phyloP scores from a whole-genome alignment of 345 rosid genomes.

The Microcos paniculata region DNA sequence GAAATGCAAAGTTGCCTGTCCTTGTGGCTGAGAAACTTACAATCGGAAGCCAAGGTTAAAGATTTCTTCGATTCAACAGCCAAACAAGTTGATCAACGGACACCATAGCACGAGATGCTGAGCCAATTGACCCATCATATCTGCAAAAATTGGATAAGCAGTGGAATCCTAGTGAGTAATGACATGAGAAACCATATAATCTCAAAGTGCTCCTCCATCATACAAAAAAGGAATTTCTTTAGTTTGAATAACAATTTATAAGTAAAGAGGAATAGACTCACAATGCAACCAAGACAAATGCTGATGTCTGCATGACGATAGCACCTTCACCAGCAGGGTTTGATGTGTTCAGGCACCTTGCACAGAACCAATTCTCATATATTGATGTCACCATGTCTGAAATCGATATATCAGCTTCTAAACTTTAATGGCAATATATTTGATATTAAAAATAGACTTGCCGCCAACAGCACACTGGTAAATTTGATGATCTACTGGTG shows the following conservation, averaged over 20 bases:
- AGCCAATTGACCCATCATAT: slow-evolving; percentile 75
- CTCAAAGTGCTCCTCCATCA: not conserved
- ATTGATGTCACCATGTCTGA: slow-evolving; percentile 75
- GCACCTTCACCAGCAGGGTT: slow-evolving; percentile 83
- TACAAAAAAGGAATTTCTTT: not conserved
- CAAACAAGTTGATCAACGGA: slow-evolving; percentile 67
- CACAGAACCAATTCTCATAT: slow-evolving; percentile 78
- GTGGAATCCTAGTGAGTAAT: not conserved
- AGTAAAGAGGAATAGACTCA: slow-evolving; percentile 31
- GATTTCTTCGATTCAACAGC: slow-evolving; percentile 42
- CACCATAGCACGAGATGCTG: slow-evolving; percentile 69
- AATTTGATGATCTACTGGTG: not conserved
- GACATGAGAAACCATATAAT: not conserved
- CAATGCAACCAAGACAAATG: slow-evolving; percentile 68
- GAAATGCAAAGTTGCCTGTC: not conserved
- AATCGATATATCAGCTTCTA: slow-evolving; percentile 7
- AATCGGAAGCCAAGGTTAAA: slow-evolving; percentile 18
- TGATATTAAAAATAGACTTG: not conserved
- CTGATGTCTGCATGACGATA: slow-evolving; percentile 68
- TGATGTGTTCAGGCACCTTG: slow-evolving; percentile 67
- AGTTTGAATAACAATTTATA: not conserved
- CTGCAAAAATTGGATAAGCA: slow-evolving; percentile 31
- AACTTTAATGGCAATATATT: not conserved
- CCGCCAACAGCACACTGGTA: not conserved
- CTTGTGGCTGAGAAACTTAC: not conserved